Base-by-base conservation (phyloP, 352 stramenopile genomes). In the Phytophthora citricola region DNA sequence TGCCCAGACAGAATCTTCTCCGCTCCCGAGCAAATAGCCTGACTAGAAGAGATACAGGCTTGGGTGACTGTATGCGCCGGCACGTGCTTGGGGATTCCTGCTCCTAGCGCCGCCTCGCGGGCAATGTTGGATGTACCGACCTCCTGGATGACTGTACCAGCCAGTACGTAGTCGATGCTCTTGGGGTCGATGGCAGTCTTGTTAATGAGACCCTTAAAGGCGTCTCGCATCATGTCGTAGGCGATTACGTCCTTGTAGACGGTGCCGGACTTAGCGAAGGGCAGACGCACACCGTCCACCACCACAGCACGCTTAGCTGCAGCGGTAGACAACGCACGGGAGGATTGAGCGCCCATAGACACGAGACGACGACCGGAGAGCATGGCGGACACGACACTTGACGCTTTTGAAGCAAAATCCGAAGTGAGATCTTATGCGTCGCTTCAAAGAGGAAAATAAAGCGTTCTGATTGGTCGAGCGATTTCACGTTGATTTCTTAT, bases 71-170 rank as follows among this genome's bases (percentile, higher is more conserved):
- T 99, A 81, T 99, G 96, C 17, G 97, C 91, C 7, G 96, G 95
- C 47, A 99, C 92, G 54, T 77, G 58, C 66, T 97, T 92, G 32
- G 97, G 97, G 55, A 99, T 90, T 27, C 98, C 97, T 10, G 98
- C 98, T 55, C 97, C 97, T 34, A 99, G 94, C 32, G 94, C 92
- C 10, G 97, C 95, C 60, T 98, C 95, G 15, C 95, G 85, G 14
- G 98, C 97, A 79, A 99, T 99, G 84, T 99, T 99, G 60, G 86
- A 97, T n/a, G 98, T 99, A 50, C 90, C 83, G 22, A 98, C 93
- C 73, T 99, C 97, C 81, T 98, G 94, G 74, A 99, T 98, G 34
- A 99, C 98, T 27, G 97, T 99, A 20, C 98, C 98, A 36, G 81
- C 96, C 48, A 98, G 69, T 8, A 99, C 83, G 70, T 99, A 99